Evolutionary conservation across 2,329 filamentous ascomycete species (phyloP).

Genomic region (Aspergillus versicolor): DNA sequence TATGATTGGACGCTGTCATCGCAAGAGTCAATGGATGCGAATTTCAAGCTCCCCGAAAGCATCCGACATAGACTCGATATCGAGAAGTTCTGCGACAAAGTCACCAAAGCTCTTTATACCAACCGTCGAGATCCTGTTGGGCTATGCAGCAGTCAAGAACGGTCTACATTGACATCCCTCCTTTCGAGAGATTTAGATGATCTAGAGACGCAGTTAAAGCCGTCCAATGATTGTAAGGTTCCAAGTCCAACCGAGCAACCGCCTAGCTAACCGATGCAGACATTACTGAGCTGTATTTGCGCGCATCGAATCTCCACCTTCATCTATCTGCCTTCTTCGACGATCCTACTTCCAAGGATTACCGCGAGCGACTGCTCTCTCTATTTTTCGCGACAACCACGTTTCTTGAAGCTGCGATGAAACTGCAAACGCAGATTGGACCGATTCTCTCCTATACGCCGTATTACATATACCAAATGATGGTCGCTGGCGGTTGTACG

Average conservation of each 20-base stretch:
- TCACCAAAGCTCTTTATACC: constrained; percentile 57
- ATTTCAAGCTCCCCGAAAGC: constrained; percentile 52
- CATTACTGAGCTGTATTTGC: constrained; percentile 50
- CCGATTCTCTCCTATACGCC: constrained; percentile 54
- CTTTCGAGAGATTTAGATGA: constrained; percentile 50
- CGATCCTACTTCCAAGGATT: constrained; percentile 46
- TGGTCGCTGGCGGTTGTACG: constrained; percentile 63
- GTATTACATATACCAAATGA: constrained; percentile 67
- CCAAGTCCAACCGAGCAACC: background rate
- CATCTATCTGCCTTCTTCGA: constrained; percentile 53
- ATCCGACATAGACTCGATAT: constrained; percentile 55
- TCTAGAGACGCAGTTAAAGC: constrained; percentile 51
- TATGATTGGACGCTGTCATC: constrained; percentile 59
- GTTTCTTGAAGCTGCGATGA: constrained; percentile 49
- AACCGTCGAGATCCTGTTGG: constrained; percentile 57
- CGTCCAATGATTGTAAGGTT: constrained; percentile 41
- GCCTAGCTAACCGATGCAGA: constrained; percentile 22
- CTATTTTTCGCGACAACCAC: constrained; percentile 47
- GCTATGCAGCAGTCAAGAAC: constrained; percentile 45
- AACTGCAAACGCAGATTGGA: constrained; percentile 44
- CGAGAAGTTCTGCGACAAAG: constrained; percentile 59
- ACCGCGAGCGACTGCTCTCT: constrained; percentile 45
- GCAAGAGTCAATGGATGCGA: constrained; percentile 43
- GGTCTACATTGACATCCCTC: constrained; percentile 45
- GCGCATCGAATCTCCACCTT: constrained; percentile 48